Evolutionary conservation across 2,329 filamentous ascomycete species (phyloP).

Genomic region (Catunica adiposa): DNA sequence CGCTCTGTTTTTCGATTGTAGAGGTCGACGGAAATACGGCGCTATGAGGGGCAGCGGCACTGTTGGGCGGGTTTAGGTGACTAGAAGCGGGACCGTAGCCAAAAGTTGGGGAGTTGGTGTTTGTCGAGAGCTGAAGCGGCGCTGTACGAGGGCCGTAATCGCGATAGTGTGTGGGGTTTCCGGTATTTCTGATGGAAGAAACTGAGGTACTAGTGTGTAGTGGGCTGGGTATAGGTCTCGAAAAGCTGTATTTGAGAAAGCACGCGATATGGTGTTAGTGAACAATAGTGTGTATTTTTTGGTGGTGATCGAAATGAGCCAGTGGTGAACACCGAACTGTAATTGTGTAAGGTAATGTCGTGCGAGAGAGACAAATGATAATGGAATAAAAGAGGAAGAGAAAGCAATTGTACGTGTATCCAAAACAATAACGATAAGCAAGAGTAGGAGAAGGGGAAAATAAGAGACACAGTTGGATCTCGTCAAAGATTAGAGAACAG

Average conservation of each 20-base stretch:
- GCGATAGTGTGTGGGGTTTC: not conserved
- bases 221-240: slow-evolving; percentile 12
- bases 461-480: not conserved
- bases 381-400: not conserved
- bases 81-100: not conserved
- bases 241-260: not conserved
- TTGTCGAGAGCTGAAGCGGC: slow-evolving; percentile 6
- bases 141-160: slow-evolving; percentile 11
- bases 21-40: not conserved
- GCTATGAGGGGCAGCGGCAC: not conserved
- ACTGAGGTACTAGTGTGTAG: slow-evolving; percentile 10
- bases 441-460: slow-evolving; percentile 4
- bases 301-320: not conserved
- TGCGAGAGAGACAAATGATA: not conserved
- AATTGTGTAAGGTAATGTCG: not conserved
- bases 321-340: not conserved
- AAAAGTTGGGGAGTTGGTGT: slow-evolving; percentile 1
- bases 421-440: not conserved
- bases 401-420: not conserved
- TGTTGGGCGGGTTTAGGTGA: not conserved
- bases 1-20: not conserved
- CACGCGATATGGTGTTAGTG: not conserved
- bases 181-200: slow-evolving; percentile 2
- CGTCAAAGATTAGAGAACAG: not conserved
- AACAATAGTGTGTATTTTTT: not conserved